These are phyloP conservation scores for Salvia miltiorrhiza DNA, from an alignment of 257 asterid genomes.

Conservation along the genomic window DNA sequence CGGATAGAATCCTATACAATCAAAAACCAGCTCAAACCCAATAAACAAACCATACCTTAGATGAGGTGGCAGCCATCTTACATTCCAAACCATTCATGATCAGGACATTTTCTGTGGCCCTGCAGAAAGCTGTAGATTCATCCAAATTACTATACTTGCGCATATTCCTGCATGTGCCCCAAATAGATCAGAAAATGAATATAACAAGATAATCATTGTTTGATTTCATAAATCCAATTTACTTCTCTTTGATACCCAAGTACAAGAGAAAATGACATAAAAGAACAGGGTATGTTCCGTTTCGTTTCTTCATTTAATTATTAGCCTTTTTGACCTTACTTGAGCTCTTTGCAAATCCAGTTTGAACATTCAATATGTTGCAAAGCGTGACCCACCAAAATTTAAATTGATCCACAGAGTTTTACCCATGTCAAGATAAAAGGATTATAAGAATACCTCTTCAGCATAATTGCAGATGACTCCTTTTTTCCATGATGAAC, in stretches of 20 bases:
- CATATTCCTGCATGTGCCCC: constrained; percentile 56
- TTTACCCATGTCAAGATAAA: neutral
- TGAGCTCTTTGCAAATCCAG: neutral
- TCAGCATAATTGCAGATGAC: constrained; percentile 59
- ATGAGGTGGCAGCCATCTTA: constrained; percentile 83
- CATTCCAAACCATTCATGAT: constrained; percentile 88
- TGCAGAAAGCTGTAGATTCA: constrained; percentile 50
- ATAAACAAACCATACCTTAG: constrained; percentile 56
- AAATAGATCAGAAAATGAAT: constrained; percentile 15
- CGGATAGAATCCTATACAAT: neutral
- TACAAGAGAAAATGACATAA: neutral
- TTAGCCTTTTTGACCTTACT: neutral
- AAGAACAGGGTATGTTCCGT: neutral
- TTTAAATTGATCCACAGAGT: neutral
- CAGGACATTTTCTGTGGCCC: constrained; percentile 61
- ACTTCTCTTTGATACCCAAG: neutral
- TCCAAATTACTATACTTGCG: constrained; percentile 44
- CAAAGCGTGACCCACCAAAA: neutral
- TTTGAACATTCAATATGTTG: constrained; percentile 9
- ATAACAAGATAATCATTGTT: neutral
- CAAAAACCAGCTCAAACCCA: neutral
- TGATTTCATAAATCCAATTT: neutral
- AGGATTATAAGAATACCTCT: constrained; percentile 49
- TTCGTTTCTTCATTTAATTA: neutral
- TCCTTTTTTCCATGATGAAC: constrained; percentile 61